Conservation (phyloP, 139 green algal species). For the Cymbomonas tetramitiformis region DNA sequence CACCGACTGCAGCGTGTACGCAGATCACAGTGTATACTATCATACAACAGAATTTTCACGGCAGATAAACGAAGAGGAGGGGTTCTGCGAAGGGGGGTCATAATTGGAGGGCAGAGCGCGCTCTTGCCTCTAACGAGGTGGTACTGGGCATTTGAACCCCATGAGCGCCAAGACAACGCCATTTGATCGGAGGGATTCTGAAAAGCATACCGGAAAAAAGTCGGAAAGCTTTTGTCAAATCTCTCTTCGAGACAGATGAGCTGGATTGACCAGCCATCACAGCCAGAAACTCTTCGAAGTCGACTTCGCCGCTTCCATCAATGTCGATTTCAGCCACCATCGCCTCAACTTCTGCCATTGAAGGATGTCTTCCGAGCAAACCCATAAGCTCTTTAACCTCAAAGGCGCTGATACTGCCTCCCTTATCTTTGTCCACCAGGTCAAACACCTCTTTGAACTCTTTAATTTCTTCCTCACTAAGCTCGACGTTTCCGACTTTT, state of each 20-base stretch:
- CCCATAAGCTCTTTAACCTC: conserved; percentile 17
- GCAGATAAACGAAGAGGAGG: too few species aligned
- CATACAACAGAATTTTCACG: too few species aligned
- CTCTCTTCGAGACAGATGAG: not conserved
- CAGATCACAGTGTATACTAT: too few species aligned
- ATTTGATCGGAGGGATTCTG: too few species aligned
- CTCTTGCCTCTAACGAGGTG: too few species aligned
- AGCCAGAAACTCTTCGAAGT: conserved; percentile 27
- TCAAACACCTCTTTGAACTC: conserved; percentile 22
- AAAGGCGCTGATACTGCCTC: conserved; percentile 13
- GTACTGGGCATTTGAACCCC: too few species aligned
- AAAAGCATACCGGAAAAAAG: not conserved
- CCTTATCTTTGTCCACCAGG: conserved; percentile 21
- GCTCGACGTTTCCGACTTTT: too few species aligned
- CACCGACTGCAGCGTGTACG: too few species aligned
- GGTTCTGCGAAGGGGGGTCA: too few species aligned
- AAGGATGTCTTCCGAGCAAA: not conserved
- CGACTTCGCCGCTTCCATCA: conserved; percentile 19
- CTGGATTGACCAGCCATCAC: conserved; percentile 6
- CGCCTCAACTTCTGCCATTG: conserved; percentile 9
- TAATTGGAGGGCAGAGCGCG: too few species aligned
- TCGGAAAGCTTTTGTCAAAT: not conserved
- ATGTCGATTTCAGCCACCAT: conserved; percentile 22
- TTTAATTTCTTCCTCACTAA: not conserved
- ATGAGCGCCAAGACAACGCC: too few species aligned